Evolutionary conservation across 805 yeast genomes (phyloP), one percentile per base, ranked within the genome.

Genomic region (Kurtzmaniella fragi): DNA sequence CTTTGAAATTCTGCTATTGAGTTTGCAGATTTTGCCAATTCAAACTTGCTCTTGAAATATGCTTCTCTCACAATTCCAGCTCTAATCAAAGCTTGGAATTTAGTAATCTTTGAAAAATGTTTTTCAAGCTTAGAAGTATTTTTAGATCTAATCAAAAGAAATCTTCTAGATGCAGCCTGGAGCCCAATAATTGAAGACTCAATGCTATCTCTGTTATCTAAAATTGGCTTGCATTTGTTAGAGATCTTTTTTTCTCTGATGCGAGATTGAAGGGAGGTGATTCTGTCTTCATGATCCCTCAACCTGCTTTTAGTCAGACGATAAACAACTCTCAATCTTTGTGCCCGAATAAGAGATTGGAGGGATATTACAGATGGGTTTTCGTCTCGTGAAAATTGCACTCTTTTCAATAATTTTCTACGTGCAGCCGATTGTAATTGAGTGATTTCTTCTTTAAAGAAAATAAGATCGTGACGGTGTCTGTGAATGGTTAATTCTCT

Each of bases 261-360:
- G 3, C 64, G 46, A 5, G 78, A 57, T 51, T 76, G 80, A 5
- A 78, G 45, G 26, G 54, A 46, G 11, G 50, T 43, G 3, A 72
- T 41, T 6, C 49, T 49, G 14, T 44, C 51, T 14, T 39, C 42
- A 8, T 32, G 32, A 3, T 17, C 38, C 12, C 27, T 32, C 29
- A 57, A 44, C 9, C 37, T 36, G n/a, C 29, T 36, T 29, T 38
- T 45, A 9, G 39, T 36, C 2, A 29, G 12, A 29, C 2, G 28
- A 32, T 20, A 31, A 28, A 17, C 26, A 32, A 3, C 23, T 5
- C 28, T 35, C 36, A 16, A 6, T 14, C 17, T 23, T n/a, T 29
- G 15, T 2, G 28, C 78, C 39, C 84, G 67, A 3, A 67, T 48
- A 3, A 57, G 30, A 30, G 75, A 61, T 49, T 76, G 83, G 1